These are phyloP conservation scores for Silene coronaria DNA, from an alignment of 179 eudicot genomes.

Conservation along the genomic window DNA sequence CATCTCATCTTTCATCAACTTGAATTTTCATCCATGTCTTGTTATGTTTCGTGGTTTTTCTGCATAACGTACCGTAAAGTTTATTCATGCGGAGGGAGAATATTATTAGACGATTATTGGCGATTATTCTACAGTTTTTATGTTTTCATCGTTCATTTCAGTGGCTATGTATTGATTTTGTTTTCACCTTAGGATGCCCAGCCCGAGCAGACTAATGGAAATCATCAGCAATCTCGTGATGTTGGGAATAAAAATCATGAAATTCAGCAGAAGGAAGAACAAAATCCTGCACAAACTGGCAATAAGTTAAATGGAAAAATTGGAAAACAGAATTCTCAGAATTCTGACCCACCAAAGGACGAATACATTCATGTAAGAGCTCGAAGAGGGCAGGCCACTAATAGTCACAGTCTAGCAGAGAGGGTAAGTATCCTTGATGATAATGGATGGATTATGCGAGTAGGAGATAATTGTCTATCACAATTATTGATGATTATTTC, in stretches of 20 bases:
- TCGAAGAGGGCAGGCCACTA: slow-evolving; percentile 95
- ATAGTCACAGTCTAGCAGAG: slow-evolving; percentile 98
- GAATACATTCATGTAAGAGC: slow-evolving; percentile 93
- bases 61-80: too few species aligned
- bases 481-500: slow-evolving; percentile 13
- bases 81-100: too few species aligned
- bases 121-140: neutral
- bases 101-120: neutral
- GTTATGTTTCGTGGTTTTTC: neutral
- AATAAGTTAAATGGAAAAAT: slow-evolving; percentile 53
- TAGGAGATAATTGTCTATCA: slow-evolving; percentile 8
- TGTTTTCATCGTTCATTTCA: neutral
- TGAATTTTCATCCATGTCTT: neutral
- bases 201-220: slow-evolving; percentile 39
- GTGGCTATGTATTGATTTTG: neutral
- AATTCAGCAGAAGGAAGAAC: slow-evolving; percentile 46
- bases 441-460: neutral
- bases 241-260: slow-evolving; percentile 35
- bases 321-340: slow-evolving; percentile 63
- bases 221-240: slow-evolving; percentile 38
- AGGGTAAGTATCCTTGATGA: slow-evolving; percentile 51
- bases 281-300: slow-evolving; percentile 34
- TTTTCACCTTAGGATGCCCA: slow-evolving; percentile 41
- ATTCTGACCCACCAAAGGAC: slow-evolving; percentile 62
- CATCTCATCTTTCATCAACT: too few species aligned